These are phyloP conservation scores for Lecanicillium sp. DNA, from an alignment of 2,329 filamentous ascomycete genomes.

Conservation along the genomic window DNA sequence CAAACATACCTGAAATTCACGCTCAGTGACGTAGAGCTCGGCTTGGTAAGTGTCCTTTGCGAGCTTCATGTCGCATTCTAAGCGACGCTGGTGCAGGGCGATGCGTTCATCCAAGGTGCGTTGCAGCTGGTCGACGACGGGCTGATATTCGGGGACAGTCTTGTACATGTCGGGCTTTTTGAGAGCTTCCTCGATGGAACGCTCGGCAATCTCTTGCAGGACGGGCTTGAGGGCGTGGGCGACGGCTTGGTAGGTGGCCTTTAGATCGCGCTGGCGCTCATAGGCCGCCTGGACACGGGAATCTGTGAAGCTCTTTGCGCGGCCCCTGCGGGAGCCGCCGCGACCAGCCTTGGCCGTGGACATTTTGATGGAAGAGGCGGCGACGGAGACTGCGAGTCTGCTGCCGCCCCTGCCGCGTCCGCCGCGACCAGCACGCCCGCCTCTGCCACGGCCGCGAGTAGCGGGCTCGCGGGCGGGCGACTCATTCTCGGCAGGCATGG, in stretches of 20 bases:
- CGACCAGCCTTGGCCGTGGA: conserved; percentile 32
- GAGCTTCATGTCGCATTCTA: conserved; percentile 29
- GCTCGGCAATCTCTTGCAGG: conserved; percentile 58
- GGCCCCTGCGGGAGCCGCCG: conserved; percentile 39
- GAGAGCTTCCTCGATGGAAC: conserved; percentile 51
- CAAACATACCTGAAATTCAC: conserved; percentile 34
- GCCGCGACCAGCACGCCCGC: conserved; percentile 14
- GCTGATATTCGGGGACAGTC: conserved; percentile 46
- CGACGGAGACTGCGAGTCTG: conserved; percentile 22
- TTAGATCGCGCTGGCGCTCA: conserved; percentile 61
- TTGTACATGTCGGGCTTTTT: conserved; percentile 48
- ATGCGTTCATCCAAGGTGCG: conserved; percentile 26
- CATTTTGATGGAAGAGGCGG: conserved; percentile 28
- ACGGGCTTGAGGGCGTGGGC: conserved; percentile 57
- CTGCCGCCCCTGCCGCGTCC: conserved; percentile 19
- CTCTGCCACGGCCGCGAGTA: conserved; percentile 27
- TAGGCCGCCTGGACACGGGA: conserved; percentile 51
- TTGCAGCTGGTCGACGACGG: conserved; percentile 45
- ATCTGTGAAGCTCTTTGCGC: conserved; percentile 51
- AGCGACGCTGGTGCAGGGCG: conserved; percentile 26
- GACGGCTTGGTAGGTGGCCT: conserved; percentile 58
- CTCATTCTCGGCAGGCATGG: conserved; percentile 35
- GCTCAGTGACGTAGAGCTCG: conserved; percentile 28
- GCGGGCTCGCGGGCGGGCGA: conserved; percentile 31
- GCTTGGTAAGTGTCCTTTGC: conserved; percentile 33